Percentiles rank a stretch among this genome's conserved stretches.
Conservation (phyloP, 768 basidiomycete genomes). For the Trametes maxima region DNA sequence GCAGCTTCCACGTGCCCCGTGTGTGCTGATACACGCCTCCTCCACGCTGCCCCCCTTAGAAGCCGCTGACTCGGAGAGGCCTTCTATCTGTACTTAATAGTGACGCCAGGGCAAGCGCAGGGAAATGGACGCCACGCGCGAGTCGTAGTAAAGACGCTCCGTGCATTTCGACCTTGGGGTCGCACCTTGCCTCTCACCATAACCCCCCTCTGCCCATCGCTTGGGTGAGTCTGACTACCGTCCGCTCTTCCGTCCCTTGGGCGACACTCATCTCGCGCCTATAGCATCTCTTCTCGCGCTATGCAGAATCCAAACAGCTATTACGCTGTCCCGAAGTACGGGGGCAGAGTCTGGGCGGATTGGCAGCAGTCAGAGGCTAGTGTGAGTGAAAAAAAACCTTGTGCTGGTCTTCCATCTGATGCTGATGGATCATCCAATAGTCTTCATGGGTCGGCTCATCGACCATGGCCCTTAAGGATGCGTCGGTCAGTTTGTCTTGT, state of each 20-base stretch:
- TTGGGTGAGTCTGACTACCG: constrained; percentile 18
- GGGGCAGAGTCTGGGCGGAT: constrained; percentile 26
- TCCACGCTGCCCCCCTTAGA: constrained; percentile 21
- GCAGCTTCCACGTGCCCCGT: constrained; percentile 20
- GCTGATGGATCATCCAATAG: constrained; percentile 9
- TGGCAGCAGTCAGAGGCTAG: constrained; percentile 28
- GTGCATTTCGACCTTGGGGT: constrained; percentile 19
- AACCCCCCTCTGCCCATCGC: constrained; percentile 20
- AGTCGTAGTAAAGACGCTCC: constrained; percentile 16
- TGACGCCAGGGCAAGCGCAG: constrained; percentile 25
- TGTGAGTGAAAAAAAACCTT: constrained; percentile 25
- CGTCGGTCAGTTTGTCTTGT: constrained; percentile 20
- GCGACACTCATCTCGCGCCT: neutral
- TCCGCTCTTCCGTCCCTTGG: constrained; percentile 4
- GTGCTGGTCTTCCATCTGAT: neutral
- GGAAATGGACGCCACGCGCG: constrained; percentile 23
- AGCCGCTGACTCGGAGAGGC: constrained; percentile 18
- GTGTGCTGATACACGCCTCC: constrained; percentile 31
- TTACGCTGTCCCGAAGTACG: constrained; percentile 23
- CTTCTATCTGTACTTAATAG: constrained; percentile 22
- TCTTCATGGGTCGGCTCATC: constrained; percentile 26
- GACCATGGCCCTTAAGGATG: constrained; percentile 16
- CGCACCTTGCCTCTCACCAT: constrained; percentile 26
- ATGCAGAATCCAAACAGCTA: constrained; percentile 30
- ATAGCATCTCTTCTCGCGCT: constrained; percentile 9